These are phyloP conservation scores for Phytophthora tubulina DNA, from an alignment of 352 stramenopile genomes.

Conservation along the genomic window DNA sequence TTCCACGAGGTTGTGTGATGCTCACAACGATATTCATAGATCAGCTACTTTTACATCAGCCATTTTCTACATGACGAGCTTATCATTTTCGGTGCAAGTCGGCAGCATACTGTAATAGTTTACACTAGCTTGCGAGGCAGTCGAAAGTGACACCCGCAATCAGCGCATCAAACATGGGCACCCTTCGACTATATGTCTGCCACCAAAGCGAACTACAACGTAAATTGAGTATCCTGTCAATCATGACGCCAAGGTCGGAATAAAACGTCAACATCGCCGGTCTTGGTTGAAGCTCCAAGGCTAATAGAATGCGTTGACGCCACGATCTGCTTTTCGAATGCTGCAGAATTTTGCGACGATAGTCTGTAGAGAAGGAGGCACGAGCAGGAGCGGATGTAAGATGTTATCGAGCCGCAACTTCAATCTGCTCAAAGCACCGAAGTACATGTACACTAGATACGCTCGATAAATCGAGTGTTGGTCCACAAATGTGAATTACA, in stretches of 20 bases:
- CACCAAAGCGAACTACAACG: too few species aligned
- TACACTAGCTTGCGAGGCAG: too few species aligned
- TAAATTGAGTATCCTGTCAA: neutral
- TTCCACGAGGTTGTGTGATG: too few species aligned
- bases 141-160: too few species aligned
- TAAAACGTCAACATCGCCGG: neutral
- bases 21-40: neutral
- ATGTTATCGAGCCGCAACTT: neutral
- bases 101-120: too few species aligned
- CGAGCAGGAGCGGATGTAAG: neutral
- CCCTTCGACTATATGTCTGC: too few species aligned
- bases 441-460: too few species aligned
- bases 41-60: constrained; percentile 8
- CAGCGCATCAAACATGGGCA: too few species aligned
- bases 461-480: neutral
- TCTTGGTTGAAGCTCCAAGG: constrained; percentile 1
- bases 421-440: too few species aligned
- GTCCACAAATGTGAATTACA: neutral
- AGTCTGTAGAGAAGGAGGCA: neutral
- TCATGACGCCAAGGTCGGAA: neutral
- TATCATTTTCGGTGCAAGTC: too few species aligned
- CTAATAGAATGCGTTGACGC: neutral
- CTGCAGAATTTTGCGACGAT: constrained; percentile 1
- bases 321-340: constrained; percentile 9
- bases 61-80: neutral